Conservation (phyloP, 257 asterid species). For the Ballota nigra region DNA sequence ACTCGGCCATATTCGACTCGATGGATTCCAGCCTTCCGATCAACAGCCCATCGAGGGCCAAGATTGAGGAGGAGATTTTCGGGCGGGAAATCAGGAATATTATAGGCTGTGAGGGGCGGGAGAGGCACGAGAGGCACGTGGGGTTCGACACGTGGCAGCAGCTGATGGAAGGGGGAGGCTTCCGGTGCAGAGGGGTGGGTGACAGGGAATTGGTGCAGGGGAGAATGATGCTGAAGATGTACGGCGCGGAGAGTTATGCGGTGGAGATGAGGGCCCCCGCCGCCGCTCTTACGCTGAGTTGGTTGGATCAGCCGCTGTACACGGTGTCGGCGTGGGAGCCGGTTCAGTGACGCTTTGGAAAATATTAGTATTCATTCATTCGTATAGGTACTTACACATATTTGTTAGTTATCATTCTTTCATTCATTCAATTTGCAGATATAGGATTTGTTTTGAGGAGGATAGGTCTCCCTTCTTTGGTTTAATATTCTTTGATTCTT, state of each 20-base stretch:
- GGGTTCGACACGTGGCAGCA: conserved; percentile 52
- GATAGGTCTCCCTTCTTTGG: conserved; percentile 14
- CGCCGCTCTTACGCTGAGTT: conserved; percentile 49
- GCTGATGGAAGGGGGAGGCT: conserved; percentile 73
- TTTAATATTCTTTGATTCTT: conserved; percentile 34
- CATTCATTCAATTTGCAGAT: conserved; percentile 57
- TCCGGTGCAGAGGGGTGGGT: conserved; percentile 37
- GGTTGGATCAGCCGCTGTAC: conserved; percentile 79
- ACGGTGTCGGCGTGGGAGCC: conserved; percentile 69
- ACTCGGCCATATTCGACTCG: conserved; percentile 77
- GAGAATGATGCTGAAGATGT: conserved; percentile 78
- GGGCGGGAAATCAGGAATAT: conserved; percentile 69
- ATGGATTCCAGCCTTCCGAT: conserved; percentile 52
- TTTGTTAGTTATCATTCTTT: conserved; percentile 36
- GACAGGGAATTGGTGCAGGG: conserved; percentile 77
- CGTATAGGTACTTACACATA: background rate
- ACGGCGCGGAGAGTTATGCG: conserved; percentile 13
- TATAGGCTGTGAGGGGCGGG: conserved; percentile 75
- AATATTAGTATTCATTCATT: background rate
- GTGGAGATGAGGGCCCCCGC: conserved; percentile 24
- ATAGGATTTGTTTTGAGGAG: conserved; percentile 28
- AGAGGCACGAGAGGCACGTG: conserved; percentile 77
- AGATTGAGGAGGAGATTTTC: conserved; percentile 84
- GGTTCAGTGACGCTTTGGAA: conserved; percentile 13
- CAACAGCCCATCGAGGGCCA: conserved; percentile 56